These are phyloP conservation scores for Fusarium falciforme DNA, from an alignment of 2,329 filamentous ascomycete genomes.

Conservation along the genomic window DNA sequence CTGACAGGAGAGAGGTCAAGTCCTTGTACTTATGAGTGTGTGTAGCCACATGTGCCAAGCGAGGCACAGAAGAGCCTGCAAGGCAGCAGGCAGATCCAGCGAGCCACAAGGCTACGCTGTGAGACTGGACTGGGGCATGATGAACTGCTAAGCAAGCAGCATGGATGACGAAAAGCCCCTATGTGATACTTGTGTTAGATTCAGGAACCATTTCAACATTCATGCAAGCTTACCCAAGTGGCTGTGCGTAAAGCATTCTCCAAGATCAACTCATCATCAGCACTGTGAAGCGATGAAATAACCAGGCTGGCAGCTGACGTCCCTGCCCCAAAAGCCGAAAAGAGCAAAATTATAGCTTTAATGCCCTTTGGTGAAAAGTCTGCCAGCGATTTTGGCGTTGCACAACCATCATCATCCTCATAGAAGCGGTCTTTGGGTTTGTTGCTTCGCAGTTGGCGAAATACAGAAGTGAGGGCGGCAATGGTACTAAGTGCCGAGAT, in stretches of 20 bases:
- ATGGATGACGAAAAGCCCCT: constrained; percentile 65
- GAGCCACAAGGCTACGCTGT: constrained; percentile 63
- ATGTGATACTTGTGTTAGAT: not conserved
- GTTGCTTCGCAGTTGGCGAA: constrained; percentile 47
- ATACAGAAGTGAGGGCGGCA: constrained; percentile 48
- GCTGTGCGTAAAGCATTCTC: constrained; percentile 68
- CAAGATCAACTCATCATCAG: constrained; percentile 54
- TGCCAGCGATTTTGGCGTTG: constrained; percentile 69
- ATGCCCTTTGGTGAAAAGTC: constrained; percentile 70
- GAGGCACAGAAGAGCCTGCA: constrained; percentile 55
- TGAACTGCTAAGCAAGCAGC: constrained; percentile 58
- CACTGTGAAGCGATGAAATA: constrained; percentile 55
- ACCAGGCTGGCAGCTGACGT: constrained; percentile 67
- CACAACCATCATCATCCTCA: constrained; percentile 75
- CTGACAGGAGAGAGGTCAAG: constrained; percentile 56
- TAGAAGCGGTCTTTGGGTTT: constrained; percentile 62
- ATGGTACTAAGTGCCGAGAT: constrained; percentile 43
- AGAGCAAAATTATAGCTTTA: constrained; percentile 64
- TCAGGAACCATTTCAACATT: not conserved
- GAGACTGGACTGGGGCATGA: constrained; percentile 61
- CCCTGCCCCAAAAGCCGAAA: constrained; percentile 62
- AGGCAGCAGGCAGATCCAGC: constrained; percentile 59
- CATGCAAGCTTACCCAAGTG: constrained; percentile 67
- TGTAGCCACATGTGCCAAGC: constrained; percentile 52
- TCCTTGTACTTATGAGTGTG: constrained; percentile 47